These are phyloP conservation scores for Globisporangium emineosum DNA, from an alignment of 352 stramenopile genomes.

Conservation along the genomic window DNA sequence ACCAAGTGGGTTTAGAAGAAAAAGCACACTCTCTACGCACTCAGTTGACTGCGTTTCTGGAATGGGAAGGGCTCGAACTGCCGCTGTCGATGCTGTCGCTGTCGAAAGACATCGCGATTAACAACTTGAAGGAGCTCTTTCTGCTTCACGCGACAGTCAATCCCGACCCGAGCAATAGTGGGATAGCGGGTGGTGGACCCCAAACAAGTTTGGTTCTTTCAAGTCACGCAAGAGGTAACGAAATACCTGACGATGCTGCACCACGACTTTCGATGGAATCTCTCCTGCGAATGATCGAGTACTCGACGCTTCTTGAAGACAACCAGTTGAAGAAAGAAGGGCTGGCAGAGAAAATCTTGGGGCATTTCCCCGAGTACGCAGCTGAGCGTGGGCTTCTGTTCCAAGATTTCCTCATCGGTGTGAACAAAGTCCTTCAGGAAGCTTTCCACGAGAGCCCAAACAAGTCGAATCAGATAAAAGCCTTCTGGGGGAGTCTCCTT, in stretches of 20 bases:
- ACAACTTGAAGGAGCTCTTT: slow-evolving; percentile 54
- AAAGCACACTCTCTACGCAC: slow-evolving; percentile 37
- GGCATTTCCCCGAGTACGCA: slow-evolving; percentile 41
- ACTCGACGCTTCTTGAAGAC: slow-evolving; percentile 37
- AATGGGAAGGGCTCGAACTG: slow-evolving; percentile 46
- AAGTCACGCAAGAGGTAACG: slow-evolving; percentile 1
- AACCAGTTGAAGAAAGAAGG: slow-evolving; percentile 31
- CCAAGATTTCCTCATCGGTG: slow-evolving; percentile 46
- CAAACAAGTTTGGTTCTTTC: background rate
- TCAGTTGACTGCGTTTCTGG: slow-evolving; percentile 46
- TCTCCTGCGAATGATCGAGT: slow-evolving; percentile 45
- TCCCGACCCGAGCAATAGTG: background rate
- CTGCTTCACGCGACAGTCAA: slow-evolving; percentile 30
- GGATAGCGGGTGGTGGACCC: background rate
- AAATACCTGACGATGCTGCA: slow-evolving; percentile 4
- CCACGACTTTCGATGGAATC: slow-evolving; percentile 37
- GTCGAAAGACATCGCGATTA: slow-evolving; percentile 48
- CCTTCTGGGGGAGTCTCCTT: slow-evolving; percentile 54
- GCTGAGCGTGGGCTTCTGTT: slow-evolving; percentile 47
- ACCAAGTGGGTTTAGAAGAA: slow-evolving; percentile 49
- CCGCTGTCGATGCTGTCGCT: slow-evolving; percentile 46
- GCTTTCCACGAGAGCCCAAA: slow-evolving; percentile 27
- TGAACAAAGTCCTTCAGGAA: slow-evolving; percentile 42
- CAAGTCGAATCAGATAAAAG: slow-evolving; percentile 37
- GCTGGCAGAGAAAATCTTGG: slow-evolving; percentile 25